A percentile compares a stretch with the other conserved stretches of the same genome.
Evolutionary conservation across 352 stramenopile species (phyloP).

Genomic region (Phytopythium sindhum): DNA sequence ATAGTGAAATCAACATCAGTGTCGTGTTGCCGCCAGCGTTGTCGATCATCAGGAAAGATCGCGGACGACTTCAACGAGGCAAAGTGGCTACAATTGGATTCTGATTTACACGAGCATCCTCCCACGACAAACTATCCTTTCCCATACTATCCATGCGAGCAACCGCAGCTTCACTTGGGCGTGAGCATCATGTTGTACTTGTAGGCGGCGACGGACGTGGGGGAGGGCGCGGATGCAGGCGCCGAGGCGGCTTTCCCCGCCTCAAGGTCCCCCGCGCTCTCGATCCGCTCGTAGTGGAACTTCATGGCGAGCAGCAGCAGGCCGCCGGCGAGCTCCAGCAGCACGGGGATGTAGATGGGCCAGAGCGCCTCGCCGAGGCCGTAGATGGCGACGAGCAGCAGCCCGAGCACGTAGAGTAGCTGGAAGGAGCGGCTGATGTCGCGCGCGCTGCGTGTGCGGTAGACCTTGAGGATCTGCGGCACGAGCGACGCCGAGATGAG

Average conservation of each 20-base stretch:
- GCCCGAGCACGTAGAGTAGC: constrained; percentile 37
- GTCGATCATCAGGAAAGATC: not conserved
- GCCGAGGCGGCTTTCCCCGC: not conserved
- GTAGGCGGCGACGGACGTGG: constrained; percentile 4
- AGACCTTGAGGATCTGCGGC: constrained; percentile 63
- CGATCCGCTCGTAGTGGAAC: constrained; percentile 34
- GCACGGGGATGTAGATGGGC: constrained; percentile 58
- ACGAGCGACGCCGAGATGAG: constrained; percentile 53
- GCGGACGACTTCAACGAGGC: not conserved
- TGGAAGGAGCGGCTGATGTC: constrained; percentile 56
- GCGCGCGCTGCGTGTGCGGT: constrained; percentile 48
- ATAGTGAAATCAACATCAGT: constrained; percentile 1
- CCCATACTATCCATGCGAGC: not conserved
- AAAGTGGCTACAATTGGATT: constrained; percentile 4
- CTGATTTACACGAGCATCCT: not conserved
- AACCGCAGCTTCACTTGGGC: constrained; percentile 8
- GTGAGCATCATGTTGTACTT: constrained; percentile 16
- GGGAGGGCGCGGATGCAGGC: not conserved
- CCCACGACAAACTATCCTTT: not conserved
- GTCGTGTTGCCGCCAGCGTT: not conserved
- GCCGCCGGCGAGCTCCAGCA: constrained; percentile 36
- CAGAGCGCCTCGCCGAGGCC: constrained; percentile 42
- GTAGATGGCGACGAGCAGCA: constrained; percentile 44
- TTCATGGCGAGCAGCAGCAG: constrained; percentile 46
- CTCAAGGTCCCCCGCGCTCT: constrained; percentile 7